Percentiles rank a stretch among this genome's conserved stretches.
These are phyloP conservation scores for Fusarium acutatum DNA, from an alignment of 2,329 filamentous ascomycete species.

Conservation along the genomic window DNA sequence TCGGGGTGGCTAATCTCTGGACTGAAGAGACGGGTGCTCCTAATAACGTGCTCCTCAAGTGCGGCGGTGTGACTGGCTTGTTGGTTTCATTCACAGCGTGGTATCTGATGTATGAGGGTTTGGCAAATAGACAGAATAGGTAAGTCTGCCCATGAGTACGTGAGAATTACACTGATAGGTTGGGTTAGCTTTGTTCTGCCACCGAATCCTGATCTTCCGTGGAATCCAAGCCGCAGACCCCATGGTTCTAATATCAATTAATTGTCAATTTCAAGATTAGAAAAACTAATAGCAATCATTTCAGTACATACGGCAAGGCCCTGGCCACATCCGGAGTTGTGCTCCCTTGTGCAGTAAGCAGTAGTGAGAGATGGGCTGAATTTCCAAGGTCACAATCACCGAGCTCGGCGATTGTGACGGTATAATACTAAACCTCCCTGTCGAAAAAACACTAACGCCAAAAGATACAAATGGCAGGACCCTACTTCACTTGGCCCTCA, in stretches of 20 bases:
- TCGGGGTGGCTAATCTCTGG: not conserved
- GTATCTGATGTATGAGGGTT: slow-evolving; percentile 15
- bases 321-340: accelerated
- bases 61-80: not conserved
- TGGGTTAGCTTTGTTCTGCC: not conserved
- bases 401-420: accelerated
- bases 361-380: not conserved
- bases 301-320: accelerated
- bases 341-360: accelerated
- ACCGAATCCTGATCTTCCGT: not conserved
- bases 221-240: not conserved
- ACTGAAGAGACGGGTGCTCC: slow-evolving; percentile 2
- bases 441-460: accelerated
- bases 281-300: accelerated
- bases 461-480: accelerated
- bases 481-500: accelerated
- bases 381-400: not conserved
- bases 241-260: not conserved
- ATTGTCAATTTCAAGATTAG: accelerated
- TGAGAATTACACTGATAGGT: not conserved
- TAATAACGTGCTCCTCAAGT: not conserved
- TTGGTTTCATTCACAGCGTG: not conserved
- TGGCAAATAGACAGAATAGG: slow-evolving; percentile 8
- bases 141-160: accelerated
- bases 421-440: accelerated